Evolutionary conservation across 805 yeast genomes (phyloP).

Genomic region (Starmerella apicola): DNA sequence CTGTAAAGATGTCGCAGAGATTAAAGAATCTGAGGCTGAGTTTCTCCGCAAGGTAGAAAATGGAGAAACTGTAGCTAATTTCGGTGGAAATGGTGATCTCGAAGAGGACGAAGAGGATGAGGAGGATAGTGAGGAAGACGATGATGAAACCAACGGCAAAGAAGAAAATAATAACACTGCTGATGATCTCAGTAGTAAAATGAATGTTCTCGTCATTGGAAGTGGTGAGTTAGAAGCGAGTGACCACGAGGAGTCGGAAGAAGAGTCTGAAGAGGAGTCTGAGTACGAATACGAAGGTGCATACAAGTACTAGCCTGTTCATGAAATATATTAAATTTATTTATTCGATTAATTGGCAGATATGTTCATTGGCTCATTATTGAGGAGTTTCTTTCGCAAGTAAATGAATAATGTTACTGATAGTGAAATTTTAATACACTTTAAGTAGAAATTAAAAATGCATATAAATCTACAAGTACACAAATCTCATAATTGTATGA

Average conservation of each 20-base stretch:
- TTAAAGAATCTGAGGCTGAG: constrained; percentile 55
- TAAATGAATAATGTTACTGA: too few relatives aligned
- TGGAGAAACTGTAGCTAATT: constrained; percentile 19
- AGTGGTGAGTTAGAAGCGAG: constrained; percentile 19
- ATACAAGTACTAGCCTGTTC: neutral
- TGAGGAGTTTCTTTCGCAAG: too few relatives aligned
- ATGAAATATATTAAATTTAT: too few relatives aligned
- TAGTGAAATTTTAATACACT: too few relatives aligned
- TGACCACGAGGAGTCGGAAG: constrained; percentile 11
- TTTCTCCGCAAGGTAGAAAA: constrained; percentile 41
- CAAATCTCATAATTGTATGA: too few relatives aligned
- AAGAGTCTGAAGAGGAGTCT: constrained; percentile 7
- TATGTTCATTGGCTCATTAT: too few relatives aligned
- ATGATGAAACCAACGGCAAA: constrained; percentile 24
- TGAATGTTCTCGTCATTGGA: constrained; percentile 20
- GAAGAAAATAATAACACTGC: too few relatives aligned
- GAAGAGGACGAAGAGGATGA: constrained; percentile 30
- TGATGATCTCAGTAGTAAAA: constrained; percentile 23
- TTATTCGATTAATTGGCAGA: too few relatives aligned
- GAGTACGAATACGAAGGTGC: constrained; percentile 15
- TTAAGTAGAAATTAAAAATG: too few relatives aligned
- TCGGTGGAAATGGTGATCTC: constrained; percentile 34
- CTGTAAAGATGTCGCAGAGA: constrained; percentile 71
- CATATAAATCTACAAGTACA: too few relatives aligned
- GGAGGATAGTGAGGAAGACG: constrained; percentile 28